A percentile compares a stretch with the other conserved stretches of the same genome.
Conservation (phyloP, 176 grass and related monocot genomes). For the Secale cereale region DNA sequence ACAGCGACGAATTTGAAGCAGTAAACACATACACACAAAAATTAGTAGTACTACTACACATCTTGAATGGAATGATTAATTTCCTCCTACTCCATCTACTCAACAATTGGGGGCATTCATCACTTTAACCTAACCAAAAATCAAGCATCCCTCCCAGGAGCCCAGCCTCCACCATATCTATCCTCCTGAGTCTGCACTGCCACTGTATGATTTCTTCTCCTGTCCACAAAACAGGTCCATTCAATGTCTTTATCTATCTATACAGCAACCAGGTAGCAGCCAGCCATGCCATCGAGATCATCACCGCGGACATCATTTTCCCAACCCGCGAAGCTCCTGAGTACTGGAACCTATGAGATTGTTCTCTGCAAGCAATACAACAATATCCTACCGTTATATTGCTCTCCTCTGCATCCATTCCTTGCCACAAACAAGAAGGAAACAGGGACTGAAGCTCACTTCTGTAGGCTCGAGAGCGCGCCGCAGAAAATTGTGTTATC, state of each 20-base stretch:
- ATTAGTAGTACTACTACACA: neutral
- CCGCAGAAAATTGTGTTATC: conserved; percentile 90
- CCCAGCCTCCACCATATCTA: neutral
- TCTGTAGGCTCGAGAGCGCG: conserved; percentile 76
- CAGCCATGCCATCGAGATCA: conserved; percentile 39
- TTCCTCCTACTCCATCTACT: neutral
- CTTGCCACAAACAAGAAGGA: neutral
- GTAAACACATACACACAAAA: neutral
- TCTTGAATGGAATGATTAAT: neutral
- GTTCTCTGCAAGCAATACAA: conserved; percentile 54
- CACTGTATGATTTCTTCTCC: neutral
- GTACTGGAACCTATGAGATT: conserved; percentile 70
- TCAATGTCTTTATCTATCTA: neutral
- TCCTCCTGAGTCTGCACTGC: neutral
- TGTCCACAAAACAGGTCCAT: neutral
- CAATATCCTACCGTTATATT: neutral
- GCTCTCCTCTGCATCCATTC: neutral
- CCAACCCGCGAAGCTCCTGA: conserved; percentile 46
- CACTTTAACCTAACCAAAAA: neutral
- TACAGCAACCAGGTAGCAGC: neutral
- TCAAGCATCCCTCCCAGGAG: neutral
- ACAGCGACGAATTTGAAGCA: neutral
- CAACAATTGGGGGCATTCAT: neutral
- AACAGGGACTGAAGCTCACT: conserved; percentile 40
- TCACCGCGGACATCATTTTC: conserved; percentile 22